Evolutionary conservation across 2,329 filamentous ascomycete genomes (phyloP), one percentile per base, ranked within the genome.

Genomic region (Aspergillus sclerotialis): DNA sequence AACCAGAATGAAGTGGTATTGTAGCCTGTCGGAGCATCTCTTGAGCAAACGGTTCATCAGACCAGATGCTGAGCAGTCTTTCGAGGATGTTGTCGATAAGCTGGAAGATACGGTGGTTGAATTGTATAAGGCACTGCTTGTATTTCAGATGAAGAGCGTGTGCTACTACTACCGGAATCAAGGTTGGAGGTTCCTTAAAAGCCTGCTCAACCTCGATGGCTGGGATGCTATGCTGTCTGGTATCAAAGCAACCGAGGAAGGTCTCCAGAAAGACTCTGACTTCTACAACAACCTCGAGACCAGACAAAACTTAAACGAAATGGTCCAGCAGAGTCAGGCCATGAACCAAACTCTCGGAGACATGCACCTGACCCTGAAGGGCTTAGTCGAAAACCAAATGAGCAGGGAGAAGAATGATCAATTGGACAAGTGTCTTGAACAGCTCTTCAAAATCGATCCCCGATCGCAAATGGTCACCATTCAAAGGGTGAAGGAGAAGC

Each of bases 91-190:
- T n/a, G 3, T 31, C 11, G 14, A 18, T 18, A 31, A 19, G 26
- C 33, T 56, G 13, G 38, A 59, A 28, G 36, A 44, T 6, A 33
- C 30, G 5, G 45, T 67, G n/a, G 33, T 57, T 17, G 26, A 53
- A 17, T 56, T 68, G 15, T 68, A 68, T 40, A 47, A 57, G 35
- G 50, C 45, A 33, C 50, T 69, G 17, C 53, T 68, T n/a, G 23
- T 43, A 3, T 68, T 64, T 41, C 53, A 61, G 42, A 65, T 68
- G 35, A 64, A 61, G 44, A 68, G 61, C 35, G 45, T 64, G 28
- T 60, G 48, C 33, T 54, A 46, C 5, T 66, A 59, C 44, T 53
- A 61, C 39, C 49, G 51, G 8, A 49, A 57, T 17, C 51, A 43
- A 26, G 31, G 40, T 5, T 10, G 46, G 5, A 46, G 44, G 7